A percentile compares a stretch with the other conserved stretches of the same genome.
Evolutionary conservation across 1,139 yeast genomes (phyloP).

Genomic region (Yamadazyma oceani): DNA sequence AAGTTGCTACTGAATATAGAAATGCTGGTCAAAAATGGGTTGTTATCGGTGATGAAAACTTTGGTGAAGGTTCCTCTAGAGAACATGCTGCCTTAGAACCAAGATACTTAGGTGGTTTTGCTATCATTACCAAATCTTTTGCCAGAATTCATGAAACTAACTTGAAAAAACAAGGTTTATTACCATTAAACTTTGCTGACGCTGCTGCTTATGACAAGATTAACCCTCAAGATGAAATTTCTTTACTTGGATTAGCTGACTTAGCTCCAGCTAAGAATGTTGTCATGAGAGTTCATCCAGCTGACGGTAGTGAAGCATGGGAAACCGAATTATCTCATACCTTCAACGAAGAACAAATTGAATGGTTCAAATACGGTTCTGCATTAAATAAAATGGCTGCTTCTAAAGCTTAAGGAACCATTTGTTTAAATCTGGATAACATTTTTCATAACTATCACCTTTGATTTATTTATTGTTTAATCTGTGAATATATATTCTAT

Average conservation of each 20-base stretch:
- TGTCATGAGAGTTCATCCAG: conserved; percentile 86
- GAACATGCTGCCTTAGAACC: conserved; percentile 99
- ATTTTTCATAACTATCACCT: background rate
- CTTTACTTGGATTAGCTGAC: conserved; percentile 78
- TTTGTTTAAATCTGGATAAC: background rate
- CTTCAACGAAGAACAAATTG: conserved; percentile 93
- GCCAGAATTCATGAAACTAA: conserved; percentile 82
- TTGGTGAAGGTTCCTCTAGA: conserved; percentile 99
- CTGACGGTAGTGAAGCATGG: conserved; percentile 75
- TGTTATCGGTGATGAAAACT: conserved; percentile 98
- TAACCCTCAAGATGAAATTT: conserved; percentile 86
- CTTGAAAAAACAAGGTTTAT: conserved; percentile 55
- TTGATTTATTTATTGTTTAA: conserved; percentile 10
- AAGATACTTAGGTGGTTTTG: conserved; percentile 98
- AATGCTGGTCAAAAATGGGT: conserved; percentile 93
- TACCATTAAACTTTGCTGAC: conserved; percentile 91
- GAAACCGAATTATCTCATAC: conserved; percentile 91
- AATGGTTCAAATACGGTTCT: conserved; percentile 99
- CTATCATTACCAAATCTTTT: conserved; percentile 94
- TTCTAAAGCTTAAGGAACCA: conserved; percentile 8
- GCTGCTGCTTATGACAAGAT: conserved; percentile 93
- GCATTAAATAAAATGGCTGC: conserved; percentile 98
- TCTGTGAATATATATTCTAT: conserved; percentile 5
- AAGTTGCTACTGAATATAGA: conserved; percentile 93
- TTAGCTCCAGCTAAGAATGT: conserved; percentile 94